Conservation (phyloP, 164 flowering plant genomes). For the Tetracentron sinense region DNA sequence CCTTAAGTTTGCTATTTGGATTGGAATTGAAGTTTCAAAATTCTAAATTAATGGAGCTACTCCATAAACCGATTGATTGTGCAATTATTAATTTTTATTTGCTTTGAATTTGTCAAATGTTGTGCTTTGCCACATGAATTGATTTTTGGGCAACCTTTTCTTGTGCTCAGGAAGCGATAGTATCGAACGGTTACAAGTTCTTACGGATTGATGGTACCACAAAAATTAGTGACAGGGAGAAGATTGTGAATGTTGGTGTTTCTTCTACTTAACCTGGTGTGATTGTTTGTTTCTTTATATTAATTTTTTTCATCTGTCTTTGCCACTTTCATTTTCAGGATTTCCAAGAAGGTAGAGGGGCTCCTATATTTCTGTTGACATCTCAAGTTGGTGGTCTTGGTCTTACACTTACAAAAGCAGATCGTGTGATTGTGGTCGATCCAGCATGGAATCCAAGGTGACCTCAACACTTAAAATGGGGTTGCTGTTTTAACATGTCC, state of each 20-base stretch:
- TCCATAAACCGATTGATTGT: neutral
- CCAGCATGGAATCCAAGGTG: constrained; percentile 99
- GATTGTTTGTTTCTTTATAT: neutral
- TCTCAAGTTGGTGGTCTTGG: constrained; percentile 99
- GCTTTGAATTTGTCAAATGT: neutral
- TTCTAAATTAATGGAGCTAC: no score
- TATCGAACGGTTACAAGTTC: constrained; percentile 49
- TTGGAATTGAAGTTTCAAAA: neutral
- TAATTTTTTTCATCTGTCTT: neutral
- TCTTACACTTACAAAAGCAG: constrained; percentile 94
- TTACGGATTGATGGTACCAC: constrained; percentile 95
- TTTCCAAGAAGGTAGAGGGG: constrained; percentile 81
- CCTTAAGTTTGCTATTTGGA: no score
- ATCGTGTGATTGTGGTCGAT: constrained; percentile 99
- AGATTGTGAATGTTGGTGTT: constrained; percentile 68
- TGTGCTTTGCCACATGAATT: neutral
- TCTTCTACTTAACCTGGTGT: neutral
- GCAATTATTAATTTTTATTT: neutral
- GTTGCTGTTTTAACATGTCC: neutral
- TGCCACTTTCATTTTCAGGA: constrained; percentile 45
- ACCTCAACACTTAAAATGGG: neutral
- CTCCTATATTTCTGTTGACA: constrained; percentile 90
- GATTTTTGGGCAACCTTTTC: constrained; percentile 2
- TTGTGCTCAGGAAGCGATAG: constrained; percentile 53
- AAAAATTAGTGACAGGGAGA: constrained; percentile 72